These are phyloP conservation scores for Tricholoma saponaceum DNA, from an alignment of 768 basidiomycete species.

Conservation along the genomic window DNA sequence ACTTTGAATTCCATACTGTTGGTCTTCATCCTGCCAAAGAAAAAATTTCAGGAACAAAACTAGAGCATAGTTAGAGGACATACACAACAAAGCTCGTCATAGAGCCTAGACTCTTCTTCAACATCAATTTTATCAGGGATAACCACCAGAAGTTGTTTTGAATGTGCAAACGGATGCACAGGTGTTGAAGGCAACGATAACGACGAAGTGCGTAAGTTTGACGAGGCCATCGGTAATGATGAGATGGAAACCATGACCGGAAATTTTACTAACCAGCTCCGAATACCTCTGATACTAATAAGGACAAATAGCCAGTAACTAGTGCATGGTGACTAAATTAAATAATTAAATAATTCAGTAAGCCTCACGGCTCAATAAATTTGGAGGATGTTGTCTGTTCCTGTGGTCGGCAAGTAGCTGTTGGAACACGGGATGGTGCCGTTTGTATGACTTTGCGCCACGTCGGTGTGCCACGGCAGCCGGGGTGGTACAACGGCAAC, in stretches of 20 bases:
- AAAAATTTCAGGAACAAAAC: background rate
- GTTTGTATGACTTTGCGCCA: too few species aligned
- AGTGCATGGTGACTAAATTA: too few species aligned
- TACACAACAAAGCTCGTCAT: conserved; percentile 52
- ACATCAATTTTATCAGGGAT: conserved; percentile 58
- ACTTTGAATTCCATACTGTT: conserved; percentile 8
- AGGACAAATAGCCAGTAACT: too few species aligned
- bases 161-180: conserved; percentile 42
- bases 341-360: too few species aligned
- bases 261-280: background rate
- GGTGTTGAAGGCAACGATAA: conserved; percentile 10
- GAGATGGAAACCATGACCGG: background rate
- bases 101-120: conserved; percentile 63
- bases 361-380: too few species aligned
- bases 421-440: too few species aligned
- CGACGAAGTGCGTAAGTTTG: background rate
- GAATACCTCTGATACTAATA: background rate
- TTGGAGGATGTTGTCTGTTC: too few species aligned
- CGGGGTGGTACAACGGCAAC: too few species aligned
- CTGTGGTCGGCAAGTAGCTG: too few species aligned
- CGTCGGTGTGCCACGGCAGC: too few species aligned
- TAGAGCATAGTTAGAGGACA: background rate
- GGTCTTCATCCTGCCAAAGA: conserved; percentile 12
- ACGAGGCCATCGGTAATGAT: background rate
- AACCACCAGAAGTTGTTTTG: conserved; percentile 47